Evolutionary conservation across 805 yeast genomes (phyloP), one percentile per base, ranked within the genome.

Genomic region (Candida coquimbonensis): DNA sequence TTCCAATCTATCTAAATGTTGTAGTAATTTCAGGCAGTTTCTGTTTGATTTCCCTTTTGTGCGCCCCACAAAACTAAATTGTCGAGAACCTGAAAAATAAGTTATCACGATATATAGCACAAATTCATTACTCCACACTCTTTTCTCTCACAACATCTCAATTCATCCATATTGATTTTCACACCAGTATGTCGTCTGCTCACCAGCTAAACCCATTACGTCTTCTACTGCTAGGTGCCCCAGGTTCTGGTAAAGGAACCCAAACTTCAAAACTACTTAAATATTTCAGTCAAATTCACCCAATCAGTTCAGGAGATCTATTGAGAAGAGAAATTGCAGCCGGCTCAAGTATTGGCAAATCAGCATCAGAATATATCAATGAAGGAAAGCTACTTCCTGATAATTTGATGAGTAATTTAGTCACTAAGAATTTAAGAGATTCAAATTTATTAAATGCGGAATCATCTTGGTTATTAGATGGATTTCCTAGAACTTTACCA

Each of bases 181-280:
- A 33, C 21, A 21, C 11, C 9, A 9, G 14, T 9, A 44, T 44
- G 47, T 35, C 31, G 13, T 29, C 43, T 24, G 21, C 36, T 9
- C 21, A 5, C 1, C 40, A 32, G 9, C n/a, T 37, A 13, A 34
- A 45, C 4, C 81, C 90, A 1, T 60, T 84, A 16, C 69, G 96
- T 55, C 64, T 88, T 35, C 70, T 90, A 26, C 69, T 90, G 9
- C 67, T 91, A 25, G 97, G 97, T 4, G 96, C 97, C 0, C 98
- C 98, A 0, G 98, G 98, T 0, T 75, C 96, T 1, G 98, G 98
- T 1, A 90, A 90, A 61, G 97, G 97, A 2, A 90, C 98, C 0
- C 86, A 84, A 53, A 84, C 96, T 0, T 66, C 83, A 3, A 72
- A 81, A 48, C 68, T 90, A 5, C 61, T 83, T 48, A 73, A 75